These are phyloP conservation scores for Fonsecaea pugnacius DNA, from an alignment of 2,329 filamentous ascomycete genomes.

Conservation along the genomic window DNA sequence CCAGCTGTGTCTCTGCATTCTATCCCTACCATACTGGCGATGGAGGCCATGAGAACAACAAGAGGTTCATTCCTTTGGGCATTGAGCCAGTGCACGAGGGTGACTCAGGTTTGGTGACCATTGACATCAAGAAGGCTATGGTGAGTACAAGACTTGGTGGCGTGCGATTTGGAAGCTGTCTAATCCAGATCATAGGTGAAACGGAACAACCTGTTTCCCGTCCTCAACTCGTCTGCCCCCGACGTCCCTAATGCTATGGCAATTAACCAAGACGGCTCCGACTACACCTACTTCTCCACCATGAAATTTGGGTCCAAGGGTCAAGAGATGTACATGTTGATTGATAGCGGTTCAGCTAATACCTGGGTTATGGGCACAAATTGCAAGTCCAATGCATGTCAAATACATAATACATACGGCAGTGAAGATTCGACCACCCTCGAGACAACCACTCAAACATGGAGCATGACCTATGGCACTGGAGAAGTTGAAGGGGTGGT, in stretches of 20 bases:
- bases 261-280: conserved; percentile 59
- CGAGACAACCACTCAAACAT: conserved; percentile 58
- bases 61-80: conserved; percentile 44
- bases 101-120: conserved; percentile 39
- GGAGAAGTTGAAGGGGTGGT: conserved; percentile 71
- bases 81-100: conserved; percentile 30
- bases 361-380: conserved; percentile 80
- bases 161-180: background rate
- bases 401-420: conserved; percentile 72
- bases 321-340: conserved; percentile 57
- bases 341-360: conserved; percentile 64
- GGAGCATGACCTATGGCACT: conserved; percentile 75
- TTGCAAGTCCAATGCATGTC: conserved; percentile 70
- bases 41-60: conserved; percentile 31
- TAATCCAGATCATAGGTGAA: conserved; percentile 38
- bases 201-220: conserved; percentile 56
- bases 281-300: conserved; percentile 59
- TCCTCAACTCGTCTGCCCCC: conserved; percentile 48
- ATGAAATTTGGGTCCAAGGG: conserved; percentile 56
- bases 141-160: conserved; percentile 13
- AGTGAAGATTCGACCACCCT: conserved; percentile 67
- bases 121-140: conserved; percentile 47
- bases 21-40: conserved; percentile 46
- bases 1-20: conserved; percentile 44
- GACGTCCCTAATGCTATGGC: conserved; percentile 53